phyloP scores from a whole-genome alignment of 2,329 filamentous ascomycete species.

The Pseudocercospora pini-densiflorae region DNA sequence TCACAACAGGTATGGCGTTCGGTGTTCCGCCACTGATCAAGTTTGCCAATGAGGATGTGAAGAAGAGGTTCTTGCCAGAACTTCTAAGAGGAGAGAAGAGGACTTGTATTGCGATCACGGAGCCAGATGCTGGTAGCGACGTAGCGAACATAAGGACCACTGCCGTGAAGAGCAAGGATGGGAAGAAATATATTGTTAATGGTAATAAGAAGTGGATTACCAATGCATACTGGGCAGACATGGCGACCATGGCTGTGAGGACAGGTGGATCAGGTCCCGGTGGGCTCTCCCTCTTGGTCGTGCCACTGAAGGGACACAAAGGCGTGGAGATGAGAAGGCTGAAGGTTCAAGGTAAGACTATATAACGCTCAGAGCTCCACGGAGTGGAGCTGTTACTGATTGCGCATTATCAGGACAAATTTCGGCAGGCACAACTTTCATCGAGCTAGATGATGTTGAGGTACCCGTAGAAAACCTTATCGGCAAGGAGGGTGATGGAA shows the following conservation, averaged over 20 bases:
- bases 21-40: constrained; percentile 73
- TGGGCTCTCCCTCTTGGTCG: constrained; percentile 70
- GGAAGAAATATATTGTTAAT: constrained; percentile 71
- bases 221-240: constrained; percentile 72
- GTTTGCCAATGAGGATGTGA: constrained; percentile 65
- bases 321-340: constrained; percentile 72
- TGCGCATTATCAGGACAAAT: constrained; percentile 58
- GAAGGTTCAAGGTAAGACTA: constrained; percentile 56
- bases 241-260: constrained; percentile 72
- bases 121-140: constrained; percentile 74
- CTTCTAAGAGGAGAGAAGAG: constrained; percentile 69
- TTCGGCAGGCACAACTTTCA: constrained; percentile 72
- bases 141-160: constrained; percentile 75
- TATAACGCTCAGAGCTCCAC: neutral
- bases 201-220: constrained; percentile 84
- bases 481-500: constrained; percentile 70
- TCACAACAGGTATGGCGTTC: constrained; percentile 74
- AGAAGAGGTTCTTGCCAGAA: constrained; percentile 70
- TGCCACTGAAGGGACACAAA: constrained; percentile 69
- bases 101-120: constrained; percentile 77
- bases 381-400: neutral
- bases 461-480: constrained; percentile 74
- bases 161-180: constrained; percentile 64
- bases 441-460: constrained; percentile 75
- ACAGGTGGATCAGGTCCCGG: constrained; percentile 67